phyloP scores from a whole-genome alignment of 2,329 filamentous ascomycete species.

The Cordyceps militaris region DNA sequence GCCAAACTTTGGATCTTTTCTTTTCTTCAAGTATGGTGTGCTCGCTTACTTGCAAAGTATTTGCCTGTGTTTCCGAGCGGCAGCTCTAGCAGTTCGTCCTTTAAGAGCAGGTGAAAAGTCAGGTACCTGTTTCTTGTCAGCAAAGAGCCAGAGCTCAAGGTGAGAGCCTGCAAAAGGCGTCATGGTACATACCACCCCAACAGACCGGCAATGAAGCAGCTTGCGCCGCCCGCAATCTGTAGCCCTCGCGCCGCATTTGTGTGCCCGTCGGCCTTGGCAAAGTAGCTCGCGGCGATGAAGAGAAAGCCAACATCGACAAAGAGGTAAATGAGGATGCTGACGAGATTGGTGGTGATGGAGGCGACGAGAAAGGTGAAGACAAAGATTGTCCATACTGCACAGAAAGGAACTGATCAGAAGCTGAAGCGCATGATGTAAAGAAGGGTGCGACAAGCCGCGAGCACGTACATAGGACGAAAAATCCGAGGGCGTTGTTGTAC shows the following conservation, averaged over 20 bases:
- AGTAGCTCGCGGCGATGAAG: conserved; percentile 19
- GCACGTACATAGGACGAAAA: conserved; percentile 21
- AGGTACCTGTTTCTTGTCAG: conserved; percentile 18
- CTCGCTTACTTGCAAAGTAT: conserved; percentile 17
- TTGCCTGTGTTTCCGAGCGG: conserved; percentile 21
- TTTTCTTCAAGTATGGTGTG: background rate
- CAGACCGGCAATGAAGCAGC: conserved; percentile 22
- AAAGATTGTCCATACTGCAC: conserved; percentile 21
- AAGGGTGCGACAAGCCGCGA: background rate
- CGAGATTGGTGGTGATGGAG: conserved; percentile 19
- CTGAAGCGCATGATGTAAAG: background rate
- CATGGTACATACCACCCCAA: conserved; percentile 19
- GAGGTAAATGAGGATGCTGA: conserved; percentile 21
- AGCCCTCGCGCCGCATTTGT: conserved; percentile 10
- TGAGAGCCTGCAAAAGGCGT: background rate
- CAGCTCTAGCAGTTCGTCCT: conserved; percentile 19
- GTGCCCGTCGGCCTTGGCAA: conserved; percentile 21
- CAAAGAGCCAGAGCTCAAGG: background rate
- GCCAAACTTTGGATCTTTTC: too few relatives aligned
- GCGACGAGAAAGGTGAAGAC: conserved; percentile 21
- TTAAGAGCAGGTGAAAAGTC: conserved; percentile 20
- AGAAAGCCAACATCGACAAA: conserved; percentile 20
- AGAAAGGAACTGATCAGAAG: background rate
- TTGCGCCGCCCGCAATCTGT: conserved; percentile 20
- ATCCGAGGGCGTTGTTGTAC: conserved; percentile 22